Base-by-base conservation (phyloP, 371 early-diverging fungal genomes). In the Sporodiniella umbellata region DNA sequence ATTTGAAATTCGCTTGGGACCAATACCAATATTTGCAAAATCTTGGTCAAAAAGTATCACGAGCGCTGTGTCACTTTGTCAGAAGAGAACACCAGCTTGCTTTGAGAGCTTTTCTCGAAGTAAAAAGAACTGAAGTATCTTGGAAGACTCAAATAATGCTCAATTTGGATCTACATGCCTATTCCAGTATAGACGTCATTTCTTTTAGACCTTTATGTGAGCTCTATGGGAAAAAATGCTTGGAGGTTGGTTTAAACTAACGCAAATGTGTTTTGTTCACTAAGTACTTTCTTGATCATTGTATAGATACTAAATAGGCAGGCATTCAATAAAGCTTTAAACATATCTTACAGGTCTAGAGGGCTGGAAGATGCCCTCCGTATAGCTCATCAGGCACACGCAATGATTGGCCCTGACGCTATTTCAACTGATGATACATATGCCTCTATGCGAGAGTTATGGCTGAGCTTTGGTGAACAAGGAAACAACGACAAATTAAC, bases 291-390 rank as follows among this genome's bases (percentile, higher is more conserved):
- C n/a, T n/a, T n/a, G n/a, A n/a, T n/a, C n/a, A n/a, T n/a, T n/a
- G n/a, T n/a, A n/a, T 43, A 67, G 71, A 48, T 49, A 4, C 31
- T 68, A 17, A 65, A 67, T 40, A 22, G 52, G 10, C 31, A 42
- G 14, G 72, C 65, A 1, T 69, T 56, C 31, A 40, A 24, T 0
- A 77, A 67, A 47, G 73, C 70, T 4, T 42, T 22, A 8, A 53
- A 68, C n/a, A 39, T 49, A 8, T 60, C 69, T 0, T 67, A 73
- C 37, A 37, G 74, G 24, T 64, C 58, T 2, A 47, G 67, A 15
- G 78, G 72, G 5, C 38, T 77, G 33, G 58, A 73, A 42, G 73
- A 73, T 15, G 78, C 64, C 6, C 45, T 71, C 8, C 54, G 52
- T 7, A 46, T 73, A 23, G 71, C 68, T 0, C 53, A 69, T 8